Base-by-base conservation (phyloP, 2,329 filamentous ascomycete species). In the Aspergillus costaricaensis region DNA sequence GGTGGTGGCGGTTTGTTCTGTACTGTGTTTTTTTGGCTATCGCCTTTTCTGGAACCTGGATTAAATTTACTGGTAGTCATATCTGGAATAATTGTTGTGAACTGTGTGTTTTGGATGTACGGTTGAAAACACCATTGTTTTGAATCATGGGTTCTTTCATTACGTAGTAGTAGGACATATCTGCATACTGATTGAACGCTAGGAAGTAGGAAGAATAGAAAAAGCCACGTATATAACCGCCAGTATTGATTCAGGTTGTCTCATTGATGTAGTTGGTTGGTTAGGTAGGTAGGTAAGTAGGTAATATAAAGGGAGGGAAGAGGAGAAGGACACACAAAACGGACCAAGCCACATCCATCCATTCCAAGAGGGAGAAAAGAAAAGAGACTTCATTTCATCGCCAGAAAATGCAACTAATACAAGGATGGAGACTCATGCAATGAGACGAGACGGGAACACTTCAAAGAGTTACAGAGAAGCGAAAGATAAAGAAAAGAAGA, bases 401-500 rank as follows among this genome's bases (percentile, higher is more conserved):
- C 44, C 54, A 56, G 25, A 25, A 55, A 55, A 32, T 44, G 25
- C 39, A 55, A 39, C 12, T 27, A 25, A 25, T 43, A 55, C 52
- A 43, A 14, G 43, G 25, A 27, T 27, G 25, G 6, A 43, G 27
- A 15, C n/a, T 41, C 19, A 25, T 14, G 44, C 36, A 27, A 17
- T 17, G 47, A 27, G 25, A 49, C 15, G 7, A 6, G 25, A 30
- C 25, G 25, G 14, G 15, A 27, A 30, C n/a, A 30, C 15, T 25
- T 27, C 43, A 56, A 55, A 53, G 32, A 58, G 51, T 41, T 60
- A 59, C 54, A 58, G 53, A 52, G 50, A 60, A 60, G 52, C 62
- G 57, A 57, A 55, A 32, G 23, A 55, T 15, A 43, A 25, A 53
- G 30, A 55, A 17, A 38, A 32, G 21, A 53, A n/a, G 43, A 14